Percentiles rank a stretch among this genome's conserved stretches.
Conservation (phyloP, 2,329 filamentous ascomycete genomes). For the Knoxdaviesia proteae region DNA sequence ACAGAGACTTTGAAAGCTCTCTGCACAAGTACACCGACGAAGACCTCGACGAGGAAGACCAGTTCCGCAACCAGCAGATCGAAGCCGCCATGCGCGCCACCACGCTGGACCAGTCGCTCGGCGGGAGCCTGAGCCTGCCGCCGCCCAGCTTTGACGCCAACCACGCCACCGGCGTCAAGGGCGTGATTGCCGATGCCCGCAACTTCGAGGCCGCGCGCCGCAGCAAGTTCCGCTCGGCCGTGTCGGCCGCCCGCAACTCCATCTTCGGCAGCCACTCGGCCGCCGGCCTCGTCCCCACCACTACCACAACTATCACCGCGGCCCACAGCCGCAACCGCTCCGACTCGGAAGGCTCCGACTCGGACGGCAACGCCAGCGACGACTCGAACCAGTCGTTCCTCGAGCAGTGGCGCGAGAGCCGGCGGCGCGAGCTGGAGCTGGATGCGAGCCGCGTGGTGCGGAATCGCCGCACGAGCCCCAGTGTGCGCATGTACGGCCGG, state of each 20-base stretch:
- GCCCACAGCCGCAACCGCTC: conserved; percentile 12
- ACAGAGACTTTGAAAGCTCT: conserved; percentile 22
- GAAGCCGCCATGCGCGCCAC: conserved; percentile 47
- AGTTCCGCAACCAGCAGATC: conserved; percentile 30
- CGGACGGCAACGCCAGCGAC: conserved; percentile 30
- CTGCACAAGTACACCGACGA: conserved; percentile 12
- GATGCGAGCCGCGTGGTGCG: conserved; percentile 32
- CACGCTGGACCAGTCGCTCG: conserved; percentile 24
- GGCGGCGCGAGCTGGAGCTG: conserved; percentile 56
- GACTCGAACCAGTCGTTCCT: conserved; percentile 54
- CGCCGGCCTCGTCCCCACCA: conserved; percentile 6
- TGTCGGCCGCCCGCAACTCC: conserved; percentile 30
- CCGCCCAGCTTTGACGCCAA: conserved; percentile 43
- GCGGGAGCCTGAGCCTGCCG: conserved; percentile 35
- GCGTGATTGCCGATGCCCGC: conserved; percentile 67
- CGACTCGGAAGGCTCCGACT: conserved; percentile 21
- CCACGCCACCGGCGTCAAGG: conserved; percentile 63
- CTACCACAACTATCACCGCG: conserved; percentile 8
- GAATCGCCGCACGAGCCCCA: conserved; percentile 54
- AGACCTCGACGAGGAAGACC: conserved; percentile 35
- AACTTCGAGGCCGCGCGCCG: conserved; percentile 50
- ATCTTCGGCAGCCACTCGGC: conserved; percentile 26
- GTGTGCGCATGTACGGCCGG: conserved; percentile 55
- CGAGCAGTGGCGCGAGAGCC: conserved; percentile 62
- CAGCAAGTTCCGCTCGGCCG: conserved; percentile 30